Conservation (phyloP, 441 rosid species). For the Gossypium laxum region DNA sequence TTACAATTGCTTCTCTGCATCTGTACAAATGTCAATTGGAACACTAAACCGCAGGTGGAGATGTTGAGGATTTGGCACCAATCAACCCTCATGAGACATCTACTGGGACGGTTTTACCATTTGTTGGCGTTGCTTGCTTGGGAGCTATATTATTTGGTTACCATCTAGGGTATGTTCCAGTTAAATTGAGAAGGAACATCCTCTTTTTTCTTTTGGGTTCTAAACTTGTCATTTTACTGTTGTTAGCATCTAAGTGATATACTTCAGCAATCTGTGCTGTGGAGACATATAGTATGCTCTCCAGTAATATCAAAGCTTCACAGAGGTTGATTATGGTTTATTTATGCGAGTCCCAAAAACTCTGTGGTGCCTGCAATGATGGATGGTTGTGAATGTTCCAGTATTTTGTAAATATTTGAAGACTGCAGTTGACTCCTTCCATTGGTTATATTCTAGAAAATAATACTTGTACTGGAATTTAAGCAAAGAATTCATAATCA, state of each 20-base stretch:
- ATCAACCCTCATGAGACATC: constrained; percentile 36
- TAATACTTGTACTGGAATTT: neutral
- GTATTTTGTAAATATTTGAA: neutral
- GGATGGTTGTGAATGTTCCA: neutral
- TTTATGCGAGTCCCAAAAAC: neutral
- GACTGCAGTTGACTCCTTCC: neutral
- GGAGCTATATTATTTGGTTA: constrained; percentile 93
- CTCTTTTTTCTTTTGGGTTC: neutral
- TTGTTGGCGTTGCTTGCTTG: constrained; percentile 84
- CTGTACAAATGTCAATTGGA: constrained; percentile 2
- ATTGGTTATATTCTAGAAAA: neutral
- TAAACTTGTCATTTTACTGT: neutral
- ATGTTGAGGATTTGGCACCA: constrained; percentile 42
- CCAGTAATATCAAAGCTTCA: neutral
- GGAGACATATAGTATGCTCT: neutral
- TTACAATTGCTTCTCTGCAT: neutral
- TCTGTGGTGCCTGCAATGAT: neutral
- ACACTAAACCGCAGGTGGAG: constrained; percentile 44
- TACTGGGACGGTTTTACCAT: constrained; percentile 72
- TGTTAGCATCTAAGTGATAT: constrained; percentile 7
- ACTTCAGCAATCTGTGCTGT: neutral
- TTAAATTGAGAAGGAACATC: neutral
- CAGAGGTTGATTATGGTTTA: neutral
- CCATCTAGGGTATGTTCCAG: constrained; percentile 67
- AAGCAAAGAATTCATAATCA: neutral